Evolutionary conservation across 129 eudicot genomes (phyloP).

Genomic region (Erigeron canadensis): DNA sequence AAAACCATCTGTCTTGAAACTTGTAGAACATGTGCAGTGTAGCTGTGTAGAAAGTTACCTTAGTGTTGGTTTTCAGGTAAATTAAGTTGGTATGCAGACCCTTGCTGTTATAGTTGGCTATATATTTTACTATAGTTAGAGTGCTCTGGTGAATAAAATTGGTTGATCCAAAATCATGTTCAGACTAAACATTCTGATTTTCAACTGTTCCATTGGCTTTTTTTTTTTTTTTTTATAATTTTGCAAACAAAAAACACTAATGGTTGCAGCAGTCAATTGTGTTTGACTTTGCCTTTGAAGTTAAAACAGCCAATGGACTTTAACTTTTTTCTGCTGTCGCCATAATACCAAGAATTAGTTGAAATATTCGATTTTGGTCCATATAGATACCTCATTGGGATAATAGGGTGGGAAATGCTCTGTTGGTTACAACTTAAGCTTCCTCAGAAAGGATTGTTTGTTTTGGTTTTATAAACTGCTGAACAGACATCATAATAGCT

Average conservation of each 20-base stretch:
- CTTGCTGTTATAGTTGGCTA: background rate
- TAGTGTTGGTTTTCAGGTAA: slow-evolving; percentile 4
- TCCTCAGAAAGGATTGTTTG: too few relatives aligned
- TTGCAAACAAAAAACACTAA: background rate
- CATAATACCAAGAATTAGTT: too few relatives aligned
- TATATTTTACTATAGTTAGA: background rate
- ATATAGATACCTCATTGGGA: too few relatives aligned
- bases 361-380: too few relatives aligned
- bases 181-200: background rate
- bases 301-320: background rate
- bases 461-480: too few relatives aligned
- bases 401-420: too few relatives aligned
- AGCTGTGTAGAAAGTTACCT: background rate
- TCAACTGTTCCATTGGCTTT: background rate
- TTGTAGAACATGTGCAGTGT: slow-evolving; percentile 27
- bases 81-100: background rate
- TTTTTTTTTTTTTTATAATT: background rate
- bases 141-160: background rate
- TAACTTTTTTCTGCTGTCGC: too few relatives aligned
- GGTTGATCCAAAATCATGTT: slow-evolving; percentile 5
- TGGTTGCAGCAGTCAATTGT: background rate
- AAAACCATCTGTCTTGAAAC: slow-evolving; percentile 1
- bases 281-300: background rate
- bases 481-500: too few relatives aligned
- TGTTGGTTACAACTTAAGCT: too few relatives aligned